Base-by-base conservation (phyloP, 495 filamentous ascomycete genomes). In the Lophiotrema nucula region DNA sequence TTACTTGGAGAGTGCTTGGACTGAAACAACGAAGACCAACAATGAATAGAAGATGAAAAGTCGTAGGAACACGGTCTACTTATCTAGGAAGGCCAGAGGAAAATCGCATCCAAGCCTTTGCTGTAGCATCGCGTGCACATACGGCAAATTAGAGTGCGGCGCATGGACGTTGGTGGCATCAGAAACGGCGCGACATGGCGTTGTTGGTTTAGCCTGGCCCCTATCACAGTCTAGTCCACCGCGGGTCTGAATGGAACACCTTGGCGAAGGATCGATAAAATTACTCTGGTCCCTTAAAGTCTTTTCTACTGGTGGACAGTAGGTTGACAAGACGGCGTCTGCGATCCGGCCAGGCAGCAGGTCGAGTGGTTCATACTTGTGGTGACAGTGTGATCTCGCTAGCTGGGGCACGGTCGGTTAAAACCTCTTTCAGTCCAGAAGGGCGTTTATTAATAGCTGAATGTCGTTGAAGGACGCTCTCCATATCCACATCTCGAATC, bases 251-350 rank as follows among this genome's bases (percentile, higher is more conserved):
- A 13, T 43, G 11, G 39, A 21, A 6, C 11, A 13, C 18, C 39
- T 43, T 43, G 39, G 39, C 39, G 19, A 6, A 43, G 39, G 39
- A 43, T 43, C 39, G 39, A 43, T 43, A 19, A 43, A 43, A 43
- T 43, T 43, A 21, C 39, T 43, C 19, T 43, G 19, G 10, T 43
- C 31, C 19, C 39, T 13, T 6, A 21, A 21, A 6, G 39, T 6
- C 10, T 43, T 43, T 43, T 43, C 18, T 19, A 43, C 39, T 43
- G 39, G 39, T 19, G 10, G 39, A 43, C 13, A 43, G 31, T 21
- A 16, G 19, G 18, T 16, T 10, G 11, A 10, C 6, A 13, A 16
- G 10, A 11, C 10, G 10, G 8, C 10, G 39, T 16, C 18, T 43
- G 39, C 10, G 19, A 43, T 43, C 39, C 39, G 11, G 6, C 39